phyloP scores from a whole-genome alignment of 2,329 filamentous ascomycete species.

The Mycocentrospora acerina region DNA sequence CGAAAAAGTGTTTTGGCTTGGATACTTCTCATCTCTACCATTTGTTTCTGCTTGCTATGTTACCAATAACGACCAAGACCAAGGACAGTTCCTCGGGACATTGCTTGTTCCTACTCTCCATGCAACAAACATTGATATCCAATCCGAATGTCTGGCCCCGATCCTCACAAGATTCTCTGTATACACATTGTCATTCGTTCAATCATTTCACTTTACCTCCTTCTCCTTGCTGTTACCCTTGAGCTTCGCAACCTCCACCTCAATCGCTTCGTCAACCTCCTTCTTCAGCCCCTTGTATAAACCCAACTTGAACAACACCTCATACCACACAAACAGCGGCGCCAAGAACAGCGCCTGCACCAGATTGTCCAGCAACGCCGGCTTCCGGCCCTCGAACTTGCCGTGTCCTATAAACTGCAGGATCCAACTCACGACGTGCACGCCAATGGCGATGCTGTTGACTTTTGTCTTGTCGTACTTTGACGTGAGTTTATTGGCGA shows the following conservation, averaged over 20 bases:
- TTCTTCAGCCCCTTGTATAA: conserved; percentile 66
- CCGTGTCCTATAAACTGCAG: conserved; percentile 90
- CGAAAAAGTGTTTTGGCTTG: no score
- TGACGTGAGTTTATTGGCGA: conserved; percentile 68
- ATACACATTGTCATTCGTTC: no score
- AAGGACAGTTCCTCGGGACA: no score
- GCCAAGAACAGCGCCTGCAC: conserved; percentile 89
- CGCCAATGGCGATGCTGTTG: conserved; percentile 63
- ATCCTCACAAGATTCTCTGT: no score
- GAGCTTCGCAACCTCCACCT: conserved; percentile 51
- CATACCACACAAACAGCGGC: conserved; percentile 95
- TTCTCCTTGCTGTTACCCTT: conserved; percentile 42
- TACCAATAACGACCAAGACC: no score
- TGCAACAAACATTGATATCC: no score
- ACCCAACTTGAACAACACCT: conserved; percentile 82
- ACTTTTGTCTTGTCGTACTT: conserved; percentile 57
- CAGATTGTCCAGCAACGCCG: conserved; percentile 85
- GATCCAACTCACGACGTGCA: conserved; percentile 78
- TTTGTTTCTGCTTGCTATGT: no score
- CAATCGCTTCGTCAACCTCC: conserved; percentile 38
- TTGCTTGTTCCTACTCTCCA: no score
- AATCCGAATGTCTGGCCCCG: no score
- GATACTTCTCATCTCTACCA: no score
- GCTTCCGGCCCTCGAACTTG: conserved; percentile 80
- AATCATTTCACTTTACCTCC: conserved; percentile 2